These are phyloP conservation scores for Phytopythium ostracodes DNA, from an alignment of 352 stramenopile genomes.

Conservation along the genomic window DNA sequence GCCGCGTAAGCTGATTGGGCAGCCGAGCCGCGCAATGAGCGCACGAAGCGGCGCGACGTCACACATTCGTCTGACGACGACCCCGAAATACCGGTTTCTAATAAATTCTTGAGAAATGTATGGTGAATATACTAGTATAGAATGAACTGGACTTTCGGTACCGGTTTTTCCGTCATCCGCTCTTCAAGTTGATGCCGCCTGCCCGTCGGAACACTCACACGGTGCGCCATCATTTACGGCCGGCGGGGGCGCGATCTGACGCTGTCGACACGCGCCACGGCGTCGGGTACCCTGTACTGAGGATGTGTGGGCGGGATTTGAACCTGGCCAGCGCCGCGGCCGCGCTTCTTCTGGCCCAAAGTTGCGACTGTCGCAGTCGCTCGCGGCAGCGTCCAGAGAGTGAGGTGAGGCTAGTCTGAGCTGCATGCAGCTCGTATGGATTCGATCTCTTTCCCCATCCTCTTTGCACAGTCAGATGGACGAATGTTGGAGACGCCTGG, in stretches of 20 bases:
- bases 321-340: not conserved
- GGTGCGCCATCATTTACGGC: no score
- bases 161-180: not conserved
- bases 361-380: not conserved
- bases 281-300: not conserved
- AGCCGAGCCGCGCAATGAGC: not conserved
- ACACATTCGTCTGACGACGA: not conserved
- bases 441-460: no score
- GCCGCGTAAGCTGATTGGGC: slow-evolving; percentile 2
- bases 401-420: not conserved
- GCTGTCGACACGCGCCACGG: not conserved
- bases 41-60: slow-evolving; percentile 7
- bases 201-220: no score
- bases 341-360: not conserved
- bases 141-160: not conserved
- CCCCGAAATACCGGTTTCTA: not conserved
- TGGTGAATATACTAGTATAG: not conserved
- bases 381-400: not conserved
- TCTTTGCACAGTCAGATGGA: not conserved
- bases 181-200: not conserved
- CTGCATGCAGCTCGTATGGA: no score
- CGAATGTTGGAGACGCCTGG: no score
- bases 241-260: not conserved
- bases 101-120: not conserved
- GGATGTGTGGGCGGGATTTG: not conserved